These are phyloP conservation scores for Fusarium secorum DNA, from an alignment of 2,329 filamentous ascomycete species.

Conservation along the genomic window DNA sequence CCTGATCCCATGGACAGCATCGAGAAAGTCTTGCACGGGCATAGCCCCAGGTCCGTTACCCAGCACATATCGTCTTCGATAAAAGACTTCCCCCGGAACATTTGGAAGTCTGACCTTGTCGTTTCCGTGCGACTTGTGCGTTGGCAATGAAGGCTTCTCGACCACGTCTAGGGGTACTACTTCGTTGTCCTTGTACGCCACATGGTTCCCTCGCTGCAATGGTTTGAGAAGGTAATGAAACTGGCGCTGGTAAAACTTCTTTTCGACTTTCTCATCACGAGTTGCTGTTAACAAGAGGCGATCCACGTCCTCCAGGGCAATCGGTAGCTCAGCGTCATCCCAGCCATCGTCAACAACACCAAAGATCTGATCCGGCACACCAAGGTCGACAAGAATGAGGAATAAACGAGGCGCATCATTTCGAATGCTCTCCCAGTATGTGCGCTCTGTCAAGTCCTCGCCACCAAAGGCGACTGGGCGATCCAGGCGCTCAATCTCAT, in stretches of 20 bases:
- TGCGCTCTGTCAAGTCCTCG: slow-evolving; percentile 73
- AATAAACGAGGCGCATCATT: slow-evolving; percentile 74
- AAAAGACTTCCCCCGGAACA: slow-evolving; percentile 63
- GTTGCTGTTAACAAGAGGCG: slow-evolving; percentile 67
- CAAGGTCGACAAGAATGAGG: slow-evolving; percentile 73
- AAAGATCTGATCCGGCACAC: slow-evolving; percentile 77
- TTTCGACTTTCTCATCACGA: slow-evolving; percentile 69
- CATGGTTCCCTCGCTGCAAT: slow-evolving; percentile 66
- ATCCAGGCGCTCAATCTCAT: slow-evolving; percentile 69
- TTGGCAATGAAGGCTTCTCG: slow-evolving; percentile 61
- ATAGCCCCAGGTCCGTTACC: slow-evolving; percentile 54
- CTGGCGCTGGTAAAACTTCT: slow-evolving; percentile 74
- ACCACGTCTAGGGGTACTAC: slow-evolving; percentile 73
- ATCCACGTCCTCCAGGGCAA: slow-evolving; percentile 70
- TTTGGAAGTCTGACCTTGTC: slow-evolving; percentile 71
- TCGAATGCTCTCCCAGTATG: slow-evolving; percentile 81
- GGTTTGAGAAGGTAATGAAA: slow-evolving; percentile 74
- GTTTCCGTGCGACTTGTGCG: slow-evolving; percentile 49
- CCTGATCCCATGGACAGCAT: slow-evolving; percentile 66
- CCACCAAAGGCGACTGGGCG: slow-evolving; percentile 69
- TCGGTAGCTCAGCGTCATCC: slow-evolving; percentile 78
- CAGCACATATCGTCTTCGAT: slow-evolving; percentile 65
- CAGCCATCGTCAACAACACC: slow-evolving; percentile 77
- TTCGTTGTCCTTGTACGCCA: slow-evolving; percentile 71
- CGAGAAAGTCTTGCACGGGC: slow-evolving; percentile 62